Conservation (phyloP, 2,329 filamentous ascomycete genomes). For the Colletotrichum sp. region DNA sequence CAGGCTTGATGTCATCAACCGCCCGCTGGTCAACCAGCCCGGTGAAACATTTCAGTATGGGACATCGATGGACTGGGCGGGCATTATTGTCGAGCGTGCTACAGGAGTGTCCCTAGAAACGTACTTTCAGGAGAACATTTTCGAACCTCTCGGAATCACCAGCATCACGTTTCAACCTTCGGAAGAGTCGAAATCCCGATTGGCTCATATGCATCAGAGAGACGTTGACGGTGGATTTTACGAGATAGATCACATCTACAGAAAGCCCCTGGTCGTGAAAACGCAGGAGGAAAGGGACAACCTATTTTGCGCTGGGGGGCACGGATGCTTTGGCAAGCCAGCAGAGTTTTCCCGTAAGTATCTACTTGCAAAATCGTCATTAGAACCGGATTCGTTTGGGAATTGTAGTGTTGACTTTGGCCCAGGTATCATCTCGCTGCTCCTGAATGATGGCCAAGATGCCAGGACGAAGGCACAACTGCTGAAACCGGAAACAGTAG, state of each 20-base stretch:
- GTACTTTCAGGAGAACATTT: constrained; percentile 48
- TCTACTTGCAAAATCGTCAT: background rate
- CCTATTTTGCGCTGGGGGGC: background rate
- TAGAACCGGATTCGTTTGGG: background rate
- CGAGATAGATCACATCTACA: background rate
- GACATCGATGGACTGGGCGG: constrained; percentile 55
- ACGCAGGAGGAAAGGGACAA: background rate
- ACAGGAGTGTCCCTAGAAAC: constrained; percentile 47
- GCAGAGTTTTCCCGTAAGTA: background rate
- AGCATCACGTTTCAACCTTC: constrained; percentile 42
- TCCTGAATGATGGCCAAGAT: background rate
- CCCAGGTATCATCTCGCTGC: background rate
- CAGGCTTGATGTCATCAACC: constrained; percentile 37
- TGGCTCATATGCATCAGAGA: background rate
- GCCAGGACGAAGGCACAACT: background rate
- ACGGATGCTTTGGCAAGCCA: background rate
- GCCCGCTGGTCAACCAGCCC: constrained; percentile 55
- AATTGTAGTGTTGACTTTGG: background rate
- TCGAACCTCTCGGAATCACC: constrained; percentile 45
- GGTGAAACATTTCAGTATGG: constrained; percentile 56
- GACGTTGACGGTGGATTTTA: background rate
- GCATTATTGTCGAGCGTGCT: constrained; percentile 52
- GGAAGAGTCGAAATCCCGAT: background rate
- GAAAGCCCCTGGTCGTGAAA: background rate
- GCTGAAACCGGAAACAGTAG: background rate